Percentiles rank a stretch among this genome's conserved stretches.
Evolutionary conservation across 768 basidiomycete genomes (phyloP).

Genomic region (Kwoniella dejecticola): DNA sequence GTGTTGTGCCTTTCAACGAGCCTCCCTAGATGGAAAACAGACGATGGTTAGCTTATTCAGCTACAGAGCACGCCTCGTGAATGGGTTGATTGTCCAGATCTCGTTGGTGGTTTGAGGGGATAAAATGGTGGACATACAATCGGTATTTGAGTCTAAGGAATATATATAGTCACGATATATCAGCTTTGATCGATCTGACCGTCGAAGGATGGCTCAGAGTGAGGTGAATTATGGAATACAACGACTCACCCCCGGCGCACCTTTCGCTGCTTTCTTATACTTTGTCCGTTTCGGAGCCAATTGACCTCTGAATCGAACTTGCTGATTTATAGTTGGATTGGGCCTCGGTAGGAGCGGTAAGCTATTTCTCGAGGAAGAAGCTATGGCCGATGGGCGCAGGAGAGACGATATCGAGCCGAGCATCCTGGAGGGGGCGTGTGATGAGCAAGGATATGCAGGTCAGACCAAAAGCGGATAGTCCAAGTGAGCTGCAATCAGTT

Average conservation of each 20-base stretch:
- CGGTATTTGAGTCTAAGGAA: conserved; percentile 24
- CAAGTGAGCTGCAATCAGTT: no score
- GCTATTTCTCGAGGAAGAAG: conserved; percentile 33
- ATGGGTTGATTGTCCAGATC: background rate
- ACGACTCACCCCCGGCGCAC: conserved; percentile 57
- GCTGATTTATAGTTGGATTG: conserved; percentile 12
- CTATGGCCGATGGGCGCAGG: conserved; percentile 31
- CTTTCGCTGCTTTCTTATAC: conserved; percentile 87
- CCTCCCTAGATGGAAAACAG: conserved; percentile 62
- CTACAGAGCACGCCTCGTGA: background rate
- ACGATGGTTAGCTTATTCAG: background rate
- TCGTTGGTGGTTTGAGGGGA: background rate
- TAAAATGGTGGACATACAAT: conserved; percentile 13
- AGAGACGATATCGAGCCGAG: conserved; percentile 18
- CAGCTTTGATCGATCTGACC: no score
- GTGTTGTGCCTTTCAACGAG: conserved; percentile 87
- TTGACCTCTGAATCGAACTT: conserved; percentile 42
- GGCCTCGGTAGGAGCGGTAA: conserved; percentile 19
- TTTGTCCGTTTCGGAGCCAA: conserved; percentile 81
- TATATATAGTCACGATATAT: no score
- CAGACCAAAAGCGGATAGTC: no score
- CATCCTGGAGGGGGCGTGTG: conserved; percentile 14
- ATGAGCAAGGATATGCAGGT: no score
- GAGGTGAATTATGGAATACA: background rate
- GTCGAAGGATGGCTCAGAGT: no score